Evolutionary conservation across 106 monocot genomes (phyloP), one percentile per base, ranked within the genome.

Genomic region (Xerophyta viscosa): DNA sequence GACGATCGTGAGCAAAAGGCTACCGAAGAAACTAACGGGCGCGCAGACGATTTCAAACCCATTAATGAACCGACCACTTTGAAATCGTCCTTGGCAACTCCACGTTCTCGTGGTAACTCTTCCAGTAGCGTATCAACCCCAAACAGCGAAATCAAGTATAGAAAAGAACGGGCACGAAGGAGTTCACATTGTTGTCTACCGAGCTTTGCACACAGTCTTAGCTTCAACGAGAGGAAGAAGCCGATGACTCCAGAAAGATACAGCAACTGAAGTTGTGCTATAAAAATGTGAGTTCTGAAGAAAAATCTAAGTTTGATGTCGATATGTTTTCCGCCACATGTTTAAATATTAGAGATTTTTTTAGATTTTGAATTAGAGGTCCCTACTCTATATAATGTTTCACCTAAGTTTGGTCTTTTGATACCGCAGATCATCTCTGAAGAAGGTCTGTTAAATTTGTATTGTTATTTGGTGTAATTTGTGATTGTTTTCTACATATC

Each of bases 141-240:
- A 8, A 31, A 42, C 27, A 41, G 52, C 36, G 52, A 52, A 15
- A 18, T 21, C 7, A 73, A 69, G 24, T 21, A 29, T 24, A 50
- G 46, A 19, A 79, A 76, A 52, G 78, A 68, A 39, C 81, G 54
- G 37, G 33, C 57, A 19, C 23, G 48, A 41, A 72, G 75, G 63
- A 22, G 56, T 17, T 17, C 37, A 37, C 42, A 56, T 6, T 86
- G 85, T 45, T 91, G 91, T 67, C 55, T 91, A 22, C 91, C 82
- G 8, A 58, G 31, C 36, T 68, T 81, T 26, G 41, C 54, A 5
- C 67, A 50, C 3, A 61, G 30, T 28, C 44, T 56, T 48, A 50
- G 57, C 22, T 49, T 57, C 4, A 30, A 61, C 3, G 61, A 72
- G 48, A 73, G 77, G 66, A 75, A 54, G 48, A 54, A 72, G 51